Evolutionary conservation across 1,284 basidiomycete genomes (phyloP), one percentile per base, ranked within the genome.

Genomic region (Sporisorium sorghi): DNA sequence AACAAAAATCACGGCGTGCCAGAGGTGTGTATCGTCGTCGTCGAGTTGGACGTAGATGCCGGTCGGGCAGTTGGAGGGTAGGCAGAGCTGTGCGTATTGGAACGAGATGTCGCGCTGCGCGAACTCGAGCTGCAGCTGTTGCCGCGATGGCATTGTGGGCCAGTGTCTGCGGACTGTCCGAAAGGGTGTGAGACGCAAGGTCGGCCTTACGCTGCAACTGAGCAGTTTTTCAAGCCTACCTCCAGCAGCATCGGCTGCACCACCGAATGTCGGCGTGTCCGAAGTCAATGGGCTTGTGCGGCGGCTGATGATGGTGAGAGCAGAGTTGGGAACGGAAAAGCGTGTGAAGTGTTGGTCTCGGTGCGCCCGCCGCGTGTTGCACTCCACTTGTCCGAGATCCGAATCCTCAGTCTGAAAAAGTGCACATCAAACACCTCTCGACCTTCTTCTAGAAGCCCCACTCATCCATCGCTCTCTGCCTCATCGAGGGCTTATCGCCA

Each of bases 1-100:
- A 6, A 79, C 70, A 42, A 80, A 80, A 49, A 79, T 58, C 11
- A 80, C 75, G 19, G 56, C 43, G 28, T 78, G 68, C 73, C 73
- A 78, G 14, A 75, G 52, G 21, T 68, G 66, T 5, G 74, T 76
- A 32, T 73, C 69, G 28, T 76, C 64, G 30, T 76, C 70, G 32
- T 76, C 67, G 9, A 70, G 63, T 33, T 63, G 58, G 8, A 78
- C 61, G 35, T 78, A 78, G 58, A 77, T 54, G 9, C 77, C 77
- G 7, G 37, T 10, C 1, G 77, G 77, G 30, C 71, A 71, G 46
- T 78, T 78, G 21, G 58, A 64, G 2, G 72, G 50, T 17, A 62
- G 40, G 23, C 65, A 60, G 5, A 78, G 61, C 37, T 76, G 73
- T 1, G 74, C 62, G 42, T 75, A 75, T 47, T 75, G 73, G 21